Evolutionary conservation across 495 filamentous ascomycete genomes (phyloP), one percentile per base, ranked within the genome.

Genomic region (Aspergillus haitiensis): DNA sequence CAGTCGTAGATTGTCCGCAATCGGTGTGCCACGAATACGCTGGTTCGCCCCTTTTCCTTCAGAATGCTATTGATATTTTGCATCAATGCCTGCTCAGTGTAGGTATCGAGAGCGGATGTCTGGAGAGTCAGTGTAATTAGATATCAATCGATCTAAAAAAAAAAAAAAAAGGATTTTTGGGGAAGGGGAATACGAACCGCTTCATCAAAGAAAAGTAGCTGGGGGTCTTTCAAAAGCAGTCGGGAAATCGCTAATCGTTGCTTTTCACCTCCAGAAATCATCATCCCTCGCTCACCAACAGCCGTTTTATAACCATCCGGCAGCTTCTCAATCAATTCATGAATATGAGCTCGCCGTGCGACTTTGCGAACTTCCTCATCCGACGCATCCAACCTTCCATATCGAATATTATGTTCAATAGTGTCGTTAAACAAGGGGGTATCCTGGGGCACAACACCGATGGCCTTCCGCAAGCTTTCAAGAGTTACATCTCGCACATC

Each of bases 231-330:
- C 46, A 98, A 75, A 1, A 98, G 81, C 37, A 98, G 70, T 34
- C 94, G 80, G 6, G 91, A 90, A 18, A 98, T 85, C 2, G 95
- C 94, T 34, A 98, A 75, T 5, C 94, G 84, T 69, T 98, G 94
- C 73, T 98, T 98, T 76, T 98, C 94, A 35, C 94, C 94, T 7
- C 93, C 94, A 4, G 89, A 93, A 15, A 98, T 97, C 94, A 98
- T 98, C 88, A 98, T 89, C 1, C 94, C 94, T 27, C 95, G 81
- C 78, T 98, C 94, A 15, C 94, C 94, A 10, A 98, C 94, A 67
- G 89, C 92, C 2, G 94, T 98, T 15, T 88, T 72, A 67, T 98
- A 98, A 5, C 92, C 91, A 13, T 93, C 87, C 1, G 92, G 92
- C 64, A 93, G 85, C 35, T 73, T 74, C 52, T 83, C 78, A 54